Evolutionary conservation across 441 rosid species (phyloP).

Genomic region (Pelargonium citronellum): DNA sequence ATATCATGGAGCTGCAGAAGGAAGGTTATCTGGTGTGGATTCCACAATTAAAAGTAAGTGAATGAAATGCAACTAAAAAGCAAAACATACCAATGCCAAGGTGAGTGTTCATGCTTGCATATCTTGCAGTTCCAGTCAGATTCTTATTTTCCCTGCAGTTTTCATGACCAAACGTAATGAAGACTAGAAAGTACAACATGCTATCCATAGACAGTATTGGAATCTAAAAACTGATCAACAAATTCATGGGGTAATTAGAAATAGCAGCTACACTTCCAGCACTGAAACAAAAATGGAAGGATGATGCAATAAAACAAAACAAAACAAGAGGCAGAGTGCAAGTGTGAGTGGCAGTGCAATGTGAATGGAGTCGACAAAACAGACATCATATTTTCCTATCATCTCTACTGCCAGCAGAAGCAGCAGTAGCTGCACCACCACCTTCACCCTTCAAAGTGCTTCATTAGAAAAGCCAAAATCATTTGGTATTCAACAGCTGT

Average conservation of each 20-base stretch:
- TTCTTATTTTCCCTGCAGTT: constrained; percentile 8
- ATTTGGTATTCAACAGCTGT: no score
- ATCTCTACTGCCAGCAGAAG: not conserved
- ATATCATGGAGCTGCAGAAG: not conserved
- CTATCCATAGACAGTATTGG: not conserved
- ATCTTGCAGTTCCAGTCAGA: constrained; percentile 7
- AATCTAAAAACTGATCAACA: no score
- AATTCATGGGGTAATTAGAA: not conserved
- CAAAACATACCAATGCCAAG: constrained; percentile 9
- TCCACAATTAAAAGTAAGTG: constrained; percentile 22
- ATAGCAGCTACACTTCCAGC: not conserved
- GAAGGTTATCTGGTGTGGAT: no score
- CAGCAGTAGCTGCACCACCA: not conserved
- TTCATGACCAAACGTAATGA: not conserved
- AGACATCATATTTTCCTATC: not conserved
- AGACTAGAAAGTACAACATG: not conserved
- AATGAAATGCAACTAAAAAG: not conserved
- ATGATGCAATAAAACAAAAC: not conserved
- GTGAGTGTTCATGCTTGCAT: constrained; percentile 11
- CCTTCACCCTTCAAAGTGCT: not conserved
- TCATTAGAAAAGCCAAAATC: not conserved
- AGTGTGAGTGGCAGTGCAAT: not conserved
- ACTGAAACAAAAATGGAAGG: not conserved
- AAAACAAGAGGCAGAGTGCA: not conserved
- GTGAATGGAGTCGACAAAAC: not conserved